A percentile compares a stretch with the other conserved stretches of the same genome.
These are phyloP conservation scores for Melanomma pulvis-pyrius DNA, from an alignment of 495 filamentous ascomycete species.

Conservation along the genomic window DNA sequence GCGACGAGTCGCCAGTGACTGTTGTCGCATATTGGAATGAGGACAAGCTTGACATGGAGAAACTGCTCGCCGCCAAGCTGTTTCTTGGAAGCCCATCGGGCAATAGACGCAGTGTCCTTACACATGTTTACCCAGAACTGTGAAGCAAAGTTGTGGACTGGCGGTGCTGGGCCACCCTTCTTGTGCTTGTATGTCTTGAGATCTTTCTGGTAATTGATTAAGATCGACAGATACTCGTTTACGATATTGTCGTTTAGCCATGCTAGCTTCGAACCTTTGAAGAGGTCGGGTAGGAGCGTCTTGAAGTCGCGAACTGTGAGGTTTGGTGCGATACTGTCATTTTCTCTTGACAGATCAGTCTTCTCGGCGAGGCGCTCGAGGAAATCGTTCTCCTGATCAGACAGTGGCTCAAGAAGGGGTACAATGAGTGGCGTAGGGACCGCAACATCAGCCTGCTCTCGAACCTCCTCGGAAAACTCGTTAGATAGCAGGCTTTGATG, in stretches of 20 bases:
- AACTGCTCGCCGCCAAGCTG: conserved; percentile 54
- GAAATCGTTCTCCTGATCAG: not conserved
- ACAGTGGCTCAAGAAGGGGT: not conserved
- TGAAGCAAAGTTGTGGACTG: conserved; percentile 69
- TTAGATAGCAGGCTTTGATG: too few relatives aligned
- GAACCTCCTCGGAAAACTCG: too few relatives aligned
- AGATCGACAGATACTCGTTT: conserved; percentile 64
- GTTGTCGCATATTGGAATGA: conserved; percentile 61
- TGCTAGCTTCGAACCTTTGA: conserved; percentile 30
- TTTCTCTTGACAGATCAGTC: conserved; percentile 1
- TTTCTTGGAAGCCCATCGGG: conserved; percentile 45
- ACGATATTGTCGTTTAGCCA: conserved; percentile 90
- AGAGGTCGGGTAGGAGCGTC: conserved; percentile 52
- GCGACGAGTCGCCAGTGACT: conserved; percentile 70
- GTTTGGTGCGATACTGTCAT: not conserved
- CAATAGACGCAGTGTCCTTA: conserved; percentile 43
- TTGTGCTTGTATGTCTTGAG: conserved; percentile 40
- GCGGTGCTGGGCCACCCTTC: conserved; percentile 49
- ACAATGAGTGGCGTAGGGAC: not conserved
- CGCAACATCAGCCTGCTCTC: too few relatives aligned
- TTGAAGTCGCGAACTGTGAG: conserved; percentile 65
- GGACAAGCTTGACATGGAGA: conserved; percentile 61
- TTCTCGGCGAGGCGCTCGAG: not conserved
- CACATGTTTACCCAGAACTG: conserved; percentile 71
- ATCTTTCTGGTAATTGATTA: conserved; percentile 64